Base-by-base conservation (phyloP, 1,284 basidiomycete genomes). In the Cryptococcus sp. region DNA sequence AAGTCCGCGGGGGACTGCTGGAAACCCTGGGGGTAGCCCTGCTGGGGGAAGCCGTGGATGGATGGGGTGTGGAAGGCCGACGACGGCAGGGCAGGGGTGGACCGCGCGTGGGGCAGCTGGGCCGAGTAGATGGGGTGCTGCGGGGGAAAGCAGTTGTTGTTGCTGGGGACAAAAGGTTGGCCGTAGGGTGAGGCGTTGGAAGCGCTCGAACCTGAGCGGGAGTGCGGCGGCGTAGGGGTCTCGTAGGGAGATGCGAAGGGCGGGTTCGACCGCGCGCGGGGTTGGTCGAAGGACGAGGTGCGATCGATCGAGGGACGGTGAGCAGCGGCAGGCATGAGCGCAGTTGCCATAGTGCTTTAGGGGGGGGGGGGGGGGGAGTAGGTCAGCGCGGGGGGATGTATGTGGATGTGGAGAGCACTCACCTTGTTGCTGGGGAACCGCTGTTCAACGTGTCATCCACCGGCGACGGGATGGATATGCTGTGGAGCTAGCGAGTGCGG, bases 221-320 rank as follows among this genome's bases (percentile, higher is more conserved):
- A 50, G 50, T 53, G 51, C 13, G 58, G 61, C 1, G 65, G 65
- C 1, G 67, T 55, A 18, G 67, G 55, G 35, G 66, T 56, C 38
- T 69, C 65, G 55, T 68, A 67, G 36, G 53, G 53, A 11, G 61
- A 57, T 39, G 47, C 46, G 56, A 64, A 69, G 53, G 57, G 67
- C 43, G 66, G 60, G 13, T 66, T 60, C 24, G 69, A 65, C 21
- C 67, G 61, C 33, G 68, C 46, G 39, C 68, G 60, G 16, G 65
- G 59, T 52, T 64, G 66, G 43, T 73, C 73, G 62, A 72, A 72
- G 20, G 73, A 73, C n/a, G 69, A 46, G 40, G 67, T 51, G 50
- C 71, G 62, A 61, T 75, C 74, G 70, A 73, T 73, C 23, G 72
- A 70, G 13, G 70, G 70, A 52, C 73, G 72, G 52, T 71, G 69